A percentile compares a stretch with the other conserved stretches of the same genome.
Conservation (phyloP, 768 basidiomycete genomes). For the Neoboletus subvelutipes region DNA sequence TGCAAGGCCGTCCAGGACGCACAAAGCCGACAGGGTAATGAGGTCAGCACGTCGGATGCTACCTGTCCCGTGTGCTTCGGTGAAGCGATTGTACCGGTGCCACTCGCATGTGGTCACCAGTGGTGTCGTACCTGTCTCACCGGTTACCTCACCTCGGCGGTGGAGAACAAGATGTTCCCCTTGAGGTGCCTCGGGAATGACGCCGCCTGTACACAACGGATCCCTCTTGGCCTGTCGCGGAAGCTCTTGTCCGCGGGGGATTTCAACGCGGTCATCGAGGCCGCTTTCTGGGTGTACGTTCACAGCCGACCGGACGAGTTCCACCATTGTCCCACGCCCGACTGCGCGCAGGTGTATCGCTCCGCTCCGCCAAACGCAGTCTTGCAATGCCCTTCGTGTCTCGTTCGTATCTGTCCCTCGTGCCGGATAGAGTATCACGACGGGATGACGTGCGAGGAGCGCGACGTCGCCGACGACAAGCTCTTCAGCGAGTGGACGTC, state of each 20-base stretch:
- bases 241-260: conserved; percentile 49
- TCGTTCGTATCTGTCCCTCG: conserved; percentile 63
- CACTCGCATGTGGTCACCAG: conserved; percentile 60
- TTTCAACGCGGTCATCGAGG: conserved; percentile 54
- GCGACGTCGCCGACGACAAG: conserved; percentile 48
- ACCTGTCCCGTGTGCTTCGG: conserved; percentile 73
- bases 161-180: conserved; percentile 63
- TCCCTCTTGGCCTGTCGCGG: conserved; percentile 54
- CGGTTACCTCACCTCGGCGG: conserved; percentile 56
- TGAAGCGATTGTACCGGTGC: conserved; percentile 49
- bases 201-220: conserved; percentile 53
- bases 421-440: conserved; percentile 66
- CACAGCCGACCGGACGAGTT: conserved; percentile 61
- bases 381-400: conserved; percentile 71
- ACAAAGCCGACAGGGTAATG: conserved; percentile 32
- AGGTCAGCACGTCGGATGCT: conserved; percentile 15
- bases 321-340: conserved; percentile 75
- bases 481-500: conserved; percentile 65
- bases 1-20: conserved; percentile 45
- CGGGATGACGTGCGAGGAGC: conserved; percentile 61
- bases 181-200: conserved; percentile 69
- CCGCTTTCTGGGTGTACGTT: conserved; percentile 62
- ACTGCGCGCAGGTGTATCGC: conserved; percentile 75
- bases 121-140: conserved; percentile 67
- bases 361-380: conserved; percentile 46